Evolutionary conservation across 1,284 basidiomycete genomes (phyloP).

Genomic region (Papiliotrema laurentii): DNA sequence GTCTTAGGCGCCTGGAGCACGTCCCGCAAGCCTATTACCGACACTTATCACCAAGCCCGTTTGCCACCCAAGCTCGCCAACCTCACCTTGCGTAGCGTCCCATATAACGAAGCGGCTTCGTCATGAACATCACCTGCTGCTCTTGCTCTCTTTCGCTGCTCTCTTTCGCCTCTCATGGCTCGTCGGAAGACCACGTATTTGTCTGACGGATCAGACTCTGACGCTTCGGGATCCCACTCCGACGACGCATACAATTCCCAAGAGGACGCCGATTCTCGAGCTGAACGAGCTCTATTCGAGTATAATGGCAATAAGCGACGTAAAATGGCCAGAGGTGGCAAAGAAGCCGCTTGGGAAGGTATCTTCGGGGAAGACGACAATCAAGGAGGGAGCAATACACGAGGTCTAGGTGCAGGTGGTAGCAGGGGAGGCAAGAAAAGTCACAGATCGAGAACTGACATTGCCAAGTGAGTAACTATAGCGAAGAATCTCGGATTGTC

Average conservation of each 20-base stretch:
- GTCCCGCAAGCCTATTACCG: background rate
- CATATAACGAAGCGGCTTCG: background rate
- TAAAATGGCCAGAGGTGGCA: conserved; percentile 59
- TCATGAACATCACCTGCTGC: background rate
- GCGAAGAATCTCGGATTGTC: too few relatives aligned
- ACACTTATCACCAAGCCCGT: too few relatives aligned
- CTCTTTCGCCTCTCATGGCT: conserved; percentile 56
- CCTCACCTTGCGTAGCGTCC: background rate
- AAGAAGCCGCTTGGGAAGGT: conserved; percentile 75
- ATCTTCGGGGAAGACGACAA: conserved; percentile 73
- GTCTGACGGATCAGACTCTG: conserved; percentile 64
- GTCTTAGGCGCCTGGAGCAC: background rate
- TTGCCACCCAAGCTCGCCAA: too few relatives aligned
- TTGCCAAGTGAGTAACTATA: conserved; percentile 57
- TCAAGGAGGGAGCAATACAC: conserved; percentile 44
- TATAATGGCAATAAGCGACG: conserved; percentile 63
- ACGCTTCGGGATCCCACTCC: conserved; percentile 55
- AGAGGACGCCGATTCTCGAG: conserved; percentile 63
- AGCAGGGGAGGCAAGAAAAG: conserved; percentile 14
- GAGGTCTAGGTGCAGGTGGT: conserved; percentile 21
- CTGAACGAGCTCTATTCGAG: conserved; percentile 72
- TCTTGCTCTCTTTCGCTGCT: background rate
- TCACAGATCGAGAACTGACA: conserved; percentile 59
- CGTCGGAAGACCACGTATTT: conserved; percentile 73
- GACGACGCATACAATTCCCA: conserved; percentile 52